Conservation (phyloP, 1,139 yeast genomes). For the Saccharomyces hybrid region DNA sequence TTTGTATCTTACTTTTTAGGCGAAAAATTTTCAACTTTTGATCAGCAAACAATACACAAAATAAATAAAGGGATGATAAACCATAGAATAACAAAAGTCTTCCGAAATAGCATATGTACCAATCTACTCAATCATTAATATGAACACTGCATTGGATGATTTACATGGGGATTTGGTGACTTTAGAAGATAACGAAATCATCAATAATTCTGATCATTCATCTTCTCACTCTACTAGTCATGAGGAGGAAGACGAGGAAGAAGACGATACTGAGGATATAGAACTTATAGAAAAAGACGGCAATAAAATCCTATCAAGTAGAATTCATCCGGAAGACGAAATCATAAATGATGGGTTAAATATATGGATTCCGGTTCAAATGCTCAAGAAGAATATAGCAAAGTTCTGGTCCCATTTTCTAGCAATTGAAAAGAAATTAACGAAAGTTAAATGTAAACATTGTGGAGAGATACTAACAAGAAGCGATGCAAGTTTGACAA, state of each 20-base stretch:
- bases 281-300: not conserved
- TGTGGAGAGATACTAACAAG: constrained; percentile 10
- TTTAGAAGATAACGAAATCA: not conserved
- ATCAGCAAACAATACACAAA: not conserved
- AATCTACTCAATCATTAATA: not conserved
- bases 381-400: constrained; percentile 9
- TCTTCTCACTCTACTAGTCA: not conserved
- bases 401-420: constrained; percentile 16
- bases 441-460: constrained; percentile 15
- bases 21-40: not conserved
- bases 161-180: not conserved
- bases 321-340: not conserved
- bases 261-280: not conserved
- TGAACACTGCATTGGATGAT: not conserved
- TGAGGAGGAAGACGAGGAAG: not conserved
- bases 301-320: not conserved
- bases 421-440: constrained; percentile 3
- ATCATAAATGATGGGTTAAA: constrained; percentile 4
- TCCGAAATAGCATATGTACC: not conserved
- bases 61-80: not conserved
- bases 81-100: not conserved
- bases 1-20: not conserved
- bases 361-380: constrained; percentile 15
- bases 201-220: not conserved
- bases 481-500: constrained; percentile 4